Percentiles rank a stretch among this genome's conserved stretches.
Conservation (phyloP, 306 rosid genomes). For the Rosa rugosa region DNA sequence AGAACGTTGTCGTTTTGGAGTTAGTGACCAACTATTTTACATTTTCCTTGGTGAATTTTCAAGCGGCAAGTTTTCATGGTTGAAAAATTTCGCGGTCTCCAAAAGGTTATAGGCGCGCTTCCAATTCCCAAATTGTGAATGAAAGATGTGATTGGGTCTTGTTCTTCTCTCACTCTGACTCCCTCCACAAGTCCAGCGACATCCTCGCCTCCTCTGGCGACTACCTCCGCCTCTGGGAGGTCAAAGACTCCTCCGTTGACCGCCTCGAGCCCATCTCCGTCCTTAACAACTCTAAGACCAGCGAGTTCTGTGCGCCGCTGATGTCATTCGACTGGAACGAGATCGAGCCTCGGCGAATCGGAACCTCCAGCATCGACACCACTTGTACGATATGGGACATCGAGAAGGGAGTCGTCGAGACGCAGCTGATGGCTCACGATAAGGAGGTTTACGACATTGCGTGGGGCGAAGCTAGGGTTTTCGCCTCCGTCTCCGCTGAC, state of each 20-base stretch:
- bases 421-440: conserved; percentile 97
- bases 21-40: no score
- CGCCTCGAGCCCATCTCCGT: conserved; percentile 57
- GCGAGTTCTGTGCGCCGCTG: conserved; percentile 88
- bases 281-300: conserved; percentile 76
- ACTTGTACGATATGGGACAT: conserved; percentile 95
- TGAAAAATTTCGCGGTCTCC: no score
- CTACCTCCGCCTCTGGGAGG: conserved; percentile 96
- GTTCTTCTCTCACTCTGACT: no score
- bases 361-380: conserved; percentile 91
- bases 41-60: no score
- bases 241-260: conserved; percentile 51
- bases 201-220: conserved; percentile 95
- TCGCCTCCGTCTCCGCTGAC: conserved; percentile 94
- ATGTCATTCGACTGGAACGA: conserved; percentile 99
- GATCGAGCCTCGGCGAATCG: conserved; percentile 77
- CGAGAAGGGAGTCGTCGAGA: conserved; percentile 72
- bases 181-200: conserved; percentile 49
- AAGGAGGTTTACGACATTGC: conserved; percentile 92
- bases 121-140: no score
- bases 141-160: no score
- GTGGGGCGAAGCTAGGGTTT: conserved; percentile 93
- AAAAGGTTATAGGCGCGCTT: no score
- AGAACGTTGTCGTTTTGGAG: no score
- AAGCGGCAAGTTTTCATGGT: no score